Evolutionary conservation across 1,284 basidiomycete genomes (phyloP), one percentile per base, ranked within the genome.

Genomic region (Sparassis latifolia): DNA sequence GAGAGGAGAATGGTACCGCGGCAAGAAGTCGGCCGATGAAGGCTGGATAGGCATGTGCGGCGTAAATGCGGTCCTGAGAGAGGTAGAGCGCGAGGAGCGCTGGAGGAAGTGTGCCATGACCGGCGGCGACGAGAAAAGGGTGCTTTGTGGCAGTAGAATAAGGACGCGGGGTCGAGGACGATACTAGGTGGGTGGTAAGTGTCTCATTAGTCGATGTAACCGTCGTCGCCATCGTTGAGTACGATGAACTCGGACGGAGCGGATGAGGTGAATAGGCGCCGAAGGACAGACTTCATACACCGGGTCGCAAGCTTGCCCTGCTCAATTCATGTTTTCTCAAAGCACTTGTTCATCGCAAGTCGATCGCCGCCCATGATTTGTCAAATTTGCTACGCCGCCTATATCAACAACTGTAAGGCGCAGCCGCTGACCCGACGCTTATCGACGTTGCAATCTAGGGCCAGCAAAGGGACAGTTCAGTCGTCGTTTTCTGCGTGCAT

Each of bases 11-110:
- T 0, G 79, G 78, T 50, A 83, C 76, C 48, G 73, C 69, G 9
- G 77, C 58, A 56, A 83, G 77, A 43, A 82, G 70, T 4, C 74
- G 66, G 10, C 78, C 77, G 56, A 84, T 76, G 66, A 84, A 83
- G 39, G 73, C 74, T 10, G 82, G 79, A 61, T 84, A 84, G 10
- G 76, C 82, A 54, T 82, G 78, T 2, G 76, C 76, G n/a, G 83
- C 84, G 59, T 86, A 87, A 44, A 85, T 77, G 45, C 80, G 74
- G 63, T 87, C 83, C 59, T 87, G 82, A 31, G 76, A 74, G 54
- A 85, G 75, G 76, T 80, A 84, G 47, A 79, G 67, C 2, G 75
- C 73, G 10, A 88, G 75, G 9, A 72, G 70, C 0, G 65, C 50
- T 4, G 68, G 51, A 3, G 73, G 67, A 28, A 87, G 72, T 2